Evolutionary conservation across 495 filamentous ascomycete species (phyloP), one percentile per base, ranked within the genome.

Genomic region (Talaromyces adpressus): DNA sequence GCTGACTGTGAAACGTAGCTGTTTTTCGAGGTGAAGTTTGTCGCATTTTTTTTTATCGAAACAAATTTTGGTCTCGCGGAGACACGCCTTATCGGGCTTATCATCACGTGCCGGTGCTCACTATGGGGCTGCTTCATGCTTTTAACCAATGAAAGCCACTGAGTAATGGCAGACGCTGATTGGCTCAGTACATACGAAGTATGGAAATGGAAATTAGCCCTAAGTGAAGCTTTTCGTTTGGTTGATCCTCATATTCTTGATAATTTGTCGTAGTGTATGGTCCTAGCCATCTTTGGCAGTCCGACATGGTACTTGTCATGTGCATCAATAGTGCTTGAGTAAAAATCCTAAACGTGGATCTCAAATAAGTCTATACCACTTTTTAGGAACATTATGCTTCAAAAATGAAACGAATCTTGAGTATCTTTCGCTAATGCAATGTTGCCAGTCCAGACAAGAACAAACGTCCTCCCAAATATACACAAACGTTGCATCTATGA

Each of bases 61-160:
- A 56, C 27, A 61, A 61, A 61, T 45, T 61, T 61, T 61, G 59
- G 59, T 20, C 14, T 14, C 0, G 59, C 27, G 41, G 41, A 61
- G 34, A 25, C 34, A 7, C 12, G 14, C 3, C 16, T 34, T 25
- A n/a, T 18, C 11, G 11, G 0, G 45, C 47, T 62, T 62, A 62
- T 62, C 60, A 11, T 14, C 60, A 62, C 60, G 60, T 62, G 60
- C 16, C 3, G 14, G 6, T 20, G 6, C 3, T 30, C 6, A 1
- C 2, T 36, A 11, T 36, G 32, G 32, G 32, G 32, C 32, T 36
- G n/a, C 11, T 36, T 11, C 1, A n/a, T 12, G 4, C 0, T 0
- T 41, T 41, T 16, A 1, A 41, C 36, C 36, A 41, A 41, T 41
- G 12, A 41, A 16, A 41, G 36, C 11, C 14, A 3, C 8, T 36